These are phyloP conservation scores for Sabuloglossum arenarium DNA, from an alignment of 495 filamentous ascomycete genomes.

Conservation along the genomic window DNA sequence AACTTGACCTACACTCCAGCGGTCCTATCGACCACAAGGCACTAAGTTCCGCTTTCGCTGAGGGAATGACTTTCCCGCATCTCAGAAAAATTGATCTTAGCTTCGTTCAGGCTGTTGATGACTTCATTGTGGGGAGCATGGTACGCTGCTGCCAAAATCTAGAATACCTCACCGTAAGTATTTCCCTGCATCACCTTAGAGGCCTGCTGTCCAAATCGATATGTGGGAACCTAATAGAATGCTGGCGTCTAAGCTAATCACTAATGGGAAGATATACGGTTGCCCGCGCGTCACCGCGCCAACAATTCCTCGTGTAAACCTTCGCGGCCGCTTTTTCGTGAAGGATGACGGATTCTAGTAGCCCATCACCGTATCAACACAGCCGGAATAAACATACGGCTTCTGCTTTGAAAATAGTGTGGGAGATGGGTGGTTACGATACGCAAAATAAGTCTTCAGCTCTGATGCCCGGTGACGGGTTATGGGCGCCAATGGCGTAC, in stretches of 20 bases:
- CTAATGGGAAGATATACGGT: background rate
- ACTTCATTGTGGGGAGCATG: conserved; percentile 49
- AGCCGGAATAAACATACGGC: too few species aligned
- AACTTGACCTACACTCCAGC: conserved; percentile 55
- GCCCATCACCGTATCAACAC: too few species aligned
- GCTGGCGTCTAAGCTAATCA: background rate
- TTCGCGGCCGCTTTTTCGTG: background rate
- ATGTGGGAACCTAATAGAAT: background rate
- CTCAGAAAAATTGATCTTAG: conserved; percentile 53
- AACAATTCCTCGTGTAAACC: background rate
- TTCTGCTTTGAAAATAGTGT: background rate
- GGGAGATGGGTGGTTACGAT: background rate
- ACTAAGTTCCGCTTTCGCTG: conserved; percentile 48
- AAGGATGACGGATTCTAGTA: background rate
- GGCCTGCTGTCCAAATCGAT: background rate
- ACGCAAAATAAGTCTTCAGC: background rate
- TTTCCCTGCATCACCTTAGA: background rate
- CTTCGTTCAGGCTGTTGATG: conserved; percentile 56
- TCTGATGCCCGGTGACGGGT: background rate
- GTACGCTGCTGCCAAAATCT: conserved; percentile 55
- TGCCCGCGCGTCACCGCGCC: background rate
- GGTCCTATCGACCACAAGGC: conserved; percentile 48
- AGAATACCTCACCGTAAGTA: conserved; percentile 14
- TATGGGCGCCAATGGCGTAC: background rate
- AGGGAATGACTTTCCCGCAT: conserved; percentile 36